Evolutionary conservation across 2,329 filamentous ascomycete species (phyloP), one percentile per base, ranked within the genome.

Genomic region (Arthroderma sp.): DNA sequence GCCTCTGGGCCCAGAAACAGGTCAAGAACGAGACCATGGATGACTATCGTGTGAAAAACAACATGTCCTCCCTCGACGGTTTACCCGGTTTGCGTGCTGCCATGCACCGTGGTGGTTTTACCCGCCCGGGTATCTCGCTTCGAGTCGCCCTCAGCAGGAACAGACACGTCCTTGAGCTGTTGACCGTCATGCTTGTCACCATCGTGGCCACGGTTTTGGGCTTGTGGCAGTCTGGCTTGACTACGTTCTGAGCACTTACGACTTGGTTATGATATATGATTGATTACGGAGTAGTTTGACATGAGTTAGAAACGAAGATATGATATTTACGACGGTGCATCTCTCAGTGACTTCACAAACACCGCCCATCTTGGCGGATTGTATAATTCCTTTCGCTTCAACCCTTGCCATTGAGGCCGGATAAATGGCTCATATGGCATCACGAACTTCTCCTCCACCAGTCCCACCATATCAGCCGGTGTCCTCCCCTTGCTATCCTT

Each of bases 41-140:
- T 6, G 61, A 65, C n/a, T 83, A 81, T 53, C 77, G 77, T 55
- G 66, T 64, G 22, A 56, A 67, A 49, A 73, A 70, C 52, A 83
- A 83, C 53, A 54, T 64, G 2, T 51, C 55, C 39, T 78, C 74
- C 56, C 64, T 82, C 38, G 78, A 82, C 51, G 75, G 74, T 1
- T 60, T 80, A 15, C 73, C 76, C 0, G 77, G 77, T 0, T 56
- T 82, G 52, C 68, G 64, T 45, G 64, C 65, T 4, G 77, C 76
- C 22, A 66, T 76, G 49, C 64, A 68, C 38, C 68, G 67, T 29
- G 60, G 58, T 2, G 73, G 73, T 2, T 66, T 78, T 59, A 61
- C 57, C 48, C 46, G 76, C 36, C 66, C 66, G 55, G 29, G 70
- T 10, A 66, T 66, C 11, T 67, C 74, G 29, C 11, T 52, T 38